Conservation (phyloP, 306 rosid species). For the Prunus dulcis region DNA sequence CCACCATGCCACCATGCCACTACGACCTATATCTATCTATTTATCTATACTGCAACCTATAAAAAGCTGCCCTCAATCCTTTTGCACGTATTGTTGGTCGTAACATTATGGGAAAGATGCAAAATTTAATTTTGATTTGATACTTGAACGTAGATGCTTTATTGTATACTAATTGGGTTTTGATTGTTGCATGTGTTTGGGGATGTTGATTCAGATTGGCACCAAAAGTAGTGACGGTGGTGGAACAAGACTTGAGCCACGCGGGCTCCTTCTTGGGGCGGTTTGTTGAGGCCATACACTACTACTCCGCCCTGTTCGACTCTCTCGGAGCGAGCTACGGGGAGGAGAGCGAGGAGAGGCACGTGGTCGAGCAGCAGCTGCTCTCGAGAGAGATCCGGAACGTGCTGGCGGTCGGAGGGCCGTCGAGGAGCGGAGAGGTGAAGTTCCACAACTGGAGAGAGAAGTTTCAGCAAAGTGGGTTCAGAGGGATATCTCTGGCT, state of each 20-base stretch:
- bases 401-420: constrained; percentile 89
- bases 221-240: constrained; percentile 97
- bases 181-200: background rate
- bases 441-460: constrained; percentile 97
- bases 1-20: no score
- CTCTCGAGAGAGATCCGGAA: constrained; percentile 86
- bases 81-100: background rate
- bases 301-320: constrained; percentile 93
- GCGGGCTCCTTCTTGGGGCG: constrained; percentile 91
- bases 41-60: background rate
- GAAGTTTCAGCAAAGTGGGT: constrained; percentile 81
- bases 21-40: background rate
- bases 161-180: background rate
- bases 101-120: background rate
- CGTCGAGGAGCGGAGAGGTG: constrained; percentile 76
- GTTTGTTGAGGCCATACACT: constrained; percentile 97
- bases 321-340: constrained; percentile 93
- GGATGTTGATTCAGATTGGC: constrained; percentile 50
- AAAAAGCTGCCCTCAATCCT: background rate
- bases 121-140: background rate
- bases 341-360: constrained; percentile 93
- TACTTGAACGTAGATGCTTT: background rate
- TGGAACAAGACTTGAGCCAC: constrained; percentile 90
- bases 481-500: constrained; percentile 76
- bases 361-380: constrained; percentile 93